Evolutionary conservation across 352 stramenopile species (phyloP), one percentile per base, ranked within the genome.

Genomic region (Phytophthora meadii): DNA sequence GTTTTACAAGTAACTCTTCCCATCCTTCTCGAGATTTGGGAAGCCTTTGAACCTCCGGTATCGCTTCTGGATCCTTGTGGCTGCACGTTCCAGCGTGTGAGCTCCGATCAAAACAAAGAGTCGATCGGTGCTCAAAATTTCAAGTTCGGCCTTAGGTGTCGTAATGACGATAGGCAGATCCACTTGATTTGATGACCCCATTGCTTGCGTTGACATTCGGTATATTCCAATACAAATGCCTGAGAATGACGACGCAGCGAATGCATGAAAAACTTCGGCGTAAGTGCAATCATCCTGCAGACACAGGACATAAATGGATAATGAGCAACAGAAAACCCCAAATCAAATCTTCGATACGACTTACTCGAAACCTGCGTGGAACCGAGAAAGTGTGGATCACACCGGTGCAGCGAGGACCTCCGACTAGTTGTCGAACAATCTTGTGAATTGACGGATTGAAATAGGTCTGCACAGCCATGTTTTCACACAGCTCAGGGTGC

Each of bases 371-470:
- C 3, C 52, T 44, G 15, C 41, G 61, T 17, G 86, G 84, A 12
- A 94, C 54, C 0, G 59, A 70, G 46, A 84, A 90, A 0, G 68
- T 89, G 25, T 78, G 78, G 60, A 94, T 88, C n/a, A 89, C 66
- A 12, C 88, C 85, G 0, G 88, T 94, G 68, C 85, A 92, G 9
- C 82, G 81, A 48, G 82, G 84, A 0, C 85, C 86, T 28, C 88
- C 88, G 9, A 94, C 85, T 1, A 95, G 57, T 50, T 95, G 88
- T 0, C 83, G 84, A 44, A 94, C 66, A 60, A 95, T 94, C 51
- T 92, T 92, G 65, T 94, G 82, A 53, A 95, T 95, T 11, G 84
- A 92, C 22, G 85, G 85, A 41, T 92, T 93, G 70, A 88, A 95
- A 54, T 87, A 95, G 2, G 88, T 87, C 78, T 95, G 63, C 28